phyloP scores from a whole-genome alignment of 73 alveolate species.

The Symbiodinium natans region DNA sequence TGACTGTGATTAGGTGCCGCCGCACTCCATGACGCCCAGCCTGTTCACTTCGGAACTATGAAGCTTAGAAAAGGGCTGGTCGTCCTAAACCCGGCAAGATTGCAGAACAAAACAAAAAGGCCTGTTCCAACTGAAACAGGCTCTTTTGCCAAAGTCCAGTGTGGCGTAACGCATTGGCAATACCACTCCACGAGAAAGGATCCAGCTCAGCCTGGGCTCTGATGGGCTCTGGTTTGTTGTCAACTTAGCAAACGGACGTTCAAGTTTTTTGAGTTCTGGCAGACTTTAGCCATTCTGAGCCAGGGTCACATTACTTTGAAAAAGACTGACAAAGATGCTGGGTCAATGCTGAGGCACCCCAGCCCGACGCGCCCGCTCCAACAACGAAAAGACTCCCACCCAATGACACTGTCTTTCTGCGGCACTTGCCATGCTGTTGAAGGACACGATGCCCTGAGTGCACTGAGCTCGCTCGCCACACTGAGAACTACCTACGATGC shows the following conservation, averaged over 20 bases:
- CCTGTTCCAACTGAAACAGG: conserved; percentile 35
- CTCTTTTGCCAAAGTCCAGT: conserved; percentile 10
- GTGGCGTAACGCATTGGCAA: conserved; percentile 30
- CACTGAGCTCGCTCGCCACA: not conserved
- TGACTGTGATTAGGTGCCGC: conserved; percentile 52
- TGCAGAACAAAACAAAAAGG: no score
- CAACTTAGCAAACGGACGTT: no score
- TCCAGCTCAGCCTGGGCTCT: conserved; percentile 20
- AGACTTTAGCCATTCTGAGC: no score
- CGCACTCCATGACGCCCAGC: not conserved
- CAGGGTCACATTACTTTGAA: no score
- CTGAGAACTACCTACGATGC: not conserved
- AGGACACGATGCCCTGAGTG: conserved; percentile 41
- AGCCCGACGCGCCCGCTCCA: not conserved
- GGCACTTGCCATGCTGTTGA: conserved; percentile 49
- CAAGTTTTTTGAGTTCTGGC: no score
- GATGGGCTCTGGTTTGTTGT: not conserved
- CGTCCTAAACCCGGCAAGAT: not conserved
- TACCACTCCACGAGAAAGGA: conserved; percentile 58
- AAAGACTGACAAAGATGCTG: no score
- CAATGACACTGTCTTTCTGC: conserved; percentile 57
- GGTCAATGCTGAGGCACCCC: conserved; percentile 30
- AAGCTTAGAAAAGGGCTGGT: not conserved
- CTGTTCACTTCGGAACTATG: not conserved
- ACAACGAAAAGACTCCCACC: not conserved